These are phyloP conservation scores for Hemerocallis citrina DNA, from an alignment of 106 monocot species.

Conservation along the genomic window DNA sequence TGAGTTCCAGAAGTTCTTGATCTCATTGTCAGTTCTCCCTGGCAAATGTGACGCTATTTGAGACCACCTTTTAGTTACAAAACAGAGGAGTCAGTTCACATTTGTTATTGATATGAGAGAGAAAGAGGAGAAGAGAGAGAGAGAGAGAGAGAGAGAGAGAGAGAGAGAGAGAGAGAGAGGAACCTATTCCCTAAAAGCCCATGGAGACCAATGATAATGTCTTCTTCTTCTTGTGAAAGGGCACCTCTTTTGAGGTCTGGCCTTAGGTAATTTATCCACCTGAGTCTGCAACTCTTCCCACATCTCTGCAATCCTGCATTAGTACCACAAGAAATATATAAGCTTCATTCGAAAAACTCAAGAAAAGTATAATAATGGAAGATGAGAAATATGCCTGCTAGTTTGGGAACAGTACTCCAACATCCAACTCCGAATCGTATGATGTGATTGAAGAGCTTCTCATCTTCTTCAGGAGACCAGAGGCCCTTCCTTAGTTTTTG, in stretches of 20 bases:
- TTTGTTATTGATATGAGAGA: too few relatives aligned
- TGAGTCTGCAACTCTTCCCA: slow-evolving; percentile 60
- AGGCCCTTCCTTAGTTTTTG: slow-evolving; percentile 65
- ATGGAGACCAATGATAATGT: slow-evolving; percentile 40
- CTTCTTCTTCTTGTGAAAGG: slow-evolving; percentile 56
- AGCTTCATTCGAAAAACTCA: too few relatives aligned
- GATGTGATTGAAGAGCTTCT: slow-evolving; percentile 65
- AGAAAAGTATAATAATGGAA: background rate
- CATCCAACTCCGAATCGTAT: slow-evolving; percentile 64
- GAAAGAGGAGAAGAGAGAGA: too few relatives aligned
- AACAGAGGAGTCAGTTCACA: slow-evolving; percentile 2
- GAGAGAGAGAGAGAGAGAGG: background rate
- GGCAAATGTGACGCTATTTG: slow-evolving; percentile 51
- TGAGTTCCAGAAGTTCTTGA: slow-evolving; percentile 58
- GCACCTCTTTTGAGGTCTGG: slow-evolving; percentile 61
- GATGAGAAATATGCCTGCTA: slow-evolving; percentile 62
- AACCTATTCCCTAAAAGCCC: slow-evolving; percentile 50
- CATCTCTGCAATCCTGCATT: slow-evolving; percentile 48
- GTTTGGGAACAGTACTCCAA: slow-evolving; percentile 85
- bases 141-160: too few relatives aligned
- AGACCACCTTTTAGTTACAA: slow-evolving; percentile 32
- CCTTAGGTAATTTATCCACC: slow-evolving; percentile 63
- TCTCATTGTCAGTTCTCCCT: slow-evolving; percentile 51
- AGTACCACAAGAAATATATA: background rate
- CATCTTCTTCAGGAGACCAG: slow-evolving; percentile 70